Base-by-base conservation (phyloP, 2,329 filamentous ascomycete species). In the Penicillium griseofulvum region DNA sequence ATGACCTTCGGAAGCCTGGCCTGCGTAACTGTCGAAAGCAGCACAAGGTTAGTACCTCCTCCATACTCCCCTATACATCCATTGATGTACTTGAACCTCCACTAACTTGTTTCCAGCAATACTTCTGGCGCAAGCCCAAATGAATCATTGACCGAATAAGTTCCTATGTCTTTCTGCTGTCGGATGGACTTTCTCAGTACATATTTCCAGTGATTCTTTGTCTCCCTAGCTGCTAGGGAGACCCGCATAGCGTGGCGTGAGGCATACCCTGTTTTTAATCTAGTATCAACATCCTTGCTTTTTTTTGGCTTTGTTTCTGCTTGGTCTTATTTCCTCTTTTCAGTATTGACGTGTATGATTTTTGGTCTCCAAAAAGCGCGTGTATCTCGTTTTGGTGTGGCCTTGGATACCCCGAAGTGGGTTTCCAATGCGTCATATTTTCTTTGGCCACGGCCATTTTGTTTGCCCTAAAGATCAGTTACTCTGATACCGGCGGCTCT, bases 21-120 rank as follows among this genome's bases (percentile, higher is more conserved):
- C 78, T 99, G 67, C 83, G 94, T 63, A 88, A 87, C 68, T 97
- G 94, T 70, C 84, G 94, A 68, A 97, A 97, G 78, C 90, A 94
- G 71, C 94, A 99, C 76, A 97, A 97, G 90, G 93, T 97, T 83
- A 70, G 79, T 59, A 36, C 73, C 58, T 29, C 73, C 58, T 29
- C 49, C 19, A 47, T 43, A 31, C 22, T 33, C 45, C 36, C 34
- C 3, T 44, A 16, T 48, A 36, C 28, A 41, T 44, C 56, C 24
- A 48, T 49, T 38, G 31, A 31, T 52, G 24, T 47, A 52, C 19
- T 9, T n/a, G 37, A 29, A 49, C 33, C 31, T 28, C 41, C 49
- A 54, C 66, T 74, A 57, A 73, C 60, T 10, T 43, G 34, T 55
- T 47, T 44, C 2, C 60, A 88, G 85, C 85, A 87, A 88, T 87